Evolutionary conservation across 2,329 filamentous ascomycete genomes (phyloP).

Genomic region (Nectriaceae sp.): DNA sequence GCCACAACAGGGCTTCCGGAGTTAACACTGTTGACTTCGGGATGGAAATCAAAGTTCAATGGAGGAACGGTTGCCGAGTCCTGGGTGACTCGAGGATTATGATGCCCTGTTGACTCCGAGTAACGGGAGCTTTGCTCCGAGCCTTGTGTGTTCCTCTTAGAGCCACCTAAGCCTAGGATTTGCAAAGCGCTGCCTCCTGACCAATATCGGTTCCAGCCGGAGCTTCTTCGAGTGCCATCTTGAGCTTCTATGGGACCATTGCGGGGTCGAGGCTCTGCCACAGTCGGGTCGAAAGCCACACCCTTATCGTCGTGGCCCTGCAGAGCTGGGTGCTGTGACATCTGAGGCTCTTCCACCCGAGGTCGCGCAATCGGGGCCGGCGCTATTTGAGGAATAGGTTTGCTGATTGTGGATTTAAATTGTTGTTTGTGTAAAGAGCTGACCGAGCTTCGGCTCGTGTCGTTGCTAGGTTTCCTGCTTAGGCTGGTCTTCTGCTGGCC

Average conservation of each 20-base stretch:
- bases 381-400: constrained; percentile 60
- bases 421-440: constrained; percentile 63
- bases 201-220: constrained; percentile 78
- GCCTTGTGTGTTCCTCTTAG: constrained; percentile 51
- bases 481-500: constrained; percentile 47
- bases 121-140: constrained; percentile 61
- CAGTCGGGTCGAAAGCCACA: constrained; percentile 39
- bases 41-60: constrained; percentile 63
- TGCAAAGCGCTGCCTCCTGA: constrained; percentile 71
- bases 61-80: constrained; percentile 72
- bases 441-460: constrained; percentile 49
- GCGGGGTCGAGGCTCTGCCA: constrained; percentile 38
- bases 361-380: constrained; percentile 19
- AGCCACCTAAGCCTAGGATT: constrained; percentile 59
- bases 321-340: constrained; percentile 31
- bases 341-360: not conserved
- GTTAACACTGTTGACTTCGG: constrained; percentile 65
- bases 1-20: constrained; percentile 71
- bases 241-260: constrained; percentile 37
- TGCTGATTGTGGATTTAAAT: constrained; percentile 64
- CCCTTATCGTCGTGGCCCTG: constrained; percentile 44
- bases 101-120: constrained; percentile 36
- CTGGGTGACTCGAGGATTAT: constrained; percentile 54
- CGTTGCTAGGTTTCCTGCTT: constrained; percentile 58
- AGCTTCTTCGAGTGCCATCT: constrained; percentile 59